phyloP scores from a whole-genome alignment of 148 eudicot genomes.

The Rhododendron williamsianum region DNA sequence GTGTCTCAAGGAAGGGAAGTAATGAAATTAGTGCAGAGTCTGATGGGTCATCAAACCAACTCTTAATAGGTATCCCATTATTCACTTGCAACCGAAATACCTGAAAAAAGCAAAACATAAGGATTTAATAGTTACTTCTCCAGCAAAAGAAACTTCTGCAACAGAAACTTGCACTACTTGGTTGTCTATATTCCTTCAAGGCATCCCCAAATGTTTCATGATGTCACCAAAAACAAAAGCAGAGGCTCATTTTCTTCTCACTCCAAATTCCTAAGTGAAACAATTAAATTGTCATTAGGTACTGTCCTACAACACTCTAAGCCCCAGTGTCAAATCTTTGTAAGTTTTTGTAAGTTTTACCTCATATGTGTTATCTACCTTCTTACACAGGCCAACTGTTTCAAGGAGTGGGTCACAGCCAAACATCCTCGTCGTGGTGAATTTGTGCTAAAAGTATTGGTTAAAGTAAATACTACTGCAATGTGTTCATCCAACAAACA shows the following conservation, averaged over 20 bases:
- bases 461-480: neutral
- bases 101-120: slow-evolving; percentile 40
- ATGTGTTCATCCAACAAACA: neutral
- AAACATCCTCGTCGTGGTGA: neutral
- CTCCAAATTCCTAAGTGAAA: neutral
- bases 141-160: neutral
- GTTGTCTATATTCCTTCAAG: neutral
- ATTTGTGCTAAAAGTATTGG: neutral
- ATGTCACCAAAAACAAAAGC: neutral
- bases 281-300: neutral
- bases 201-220: neutral
- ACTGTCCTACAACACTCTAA: neutral
- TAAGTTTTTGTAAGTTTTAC: neutral
- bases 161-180: neutral
- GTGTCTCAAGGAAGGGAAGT: slow-evolving; percentile 86
- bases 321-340: neutral
- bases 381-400: neutral
- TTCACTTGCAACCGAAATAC: slow-evolving; percentile 94
- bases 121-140: slow-evolving; percentile 8
- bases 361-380: neutral
- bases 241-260: neutral
- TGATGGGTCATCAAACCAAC: slow-evolving; percentile 98
- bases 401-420: neutral
- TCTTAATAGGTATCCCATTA: slow-evolving; percentile 97
- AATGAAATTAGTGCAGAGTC: slow-evolving; percentile 73